Conservation (phyloP, 2,329 filamentous ascomycete genomes). For the Penicillium sp. region DNA sequence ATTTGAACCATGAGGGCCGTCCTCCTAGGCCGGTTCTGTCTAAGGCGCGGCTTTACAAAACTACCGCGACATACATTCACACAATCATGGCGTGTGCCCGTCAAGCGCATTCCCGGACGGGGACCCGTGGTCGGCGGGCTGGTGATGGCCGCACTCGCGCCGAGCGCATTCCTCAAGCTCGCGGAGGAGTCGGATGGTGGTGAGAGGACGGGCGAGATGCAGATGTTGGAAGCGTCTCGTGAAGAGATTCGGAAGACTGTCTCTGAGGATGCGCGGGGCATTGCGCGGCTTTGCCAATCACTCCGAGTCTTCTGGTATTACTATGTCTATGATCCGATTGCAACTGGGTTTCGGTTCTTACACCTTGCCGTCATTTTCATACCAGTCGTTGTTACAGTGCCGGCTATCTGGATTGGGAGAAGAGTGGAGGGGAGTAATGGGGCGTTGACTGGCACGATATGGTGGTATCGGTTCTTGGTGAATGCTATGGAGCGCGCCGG, state of each 20-base stretch:
- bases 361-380: conserved; percentile 88
- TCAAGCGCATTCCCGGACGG: conserved; percentile 22
- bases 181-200: conserved; percentile 52
- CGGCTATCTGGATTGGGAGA: conserved; percentile 75
- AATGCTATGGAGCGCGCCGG: conserved; percentile 88
- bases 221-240: conserved; percentile 82
- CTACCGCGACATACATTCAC: conserved; percentile 34
- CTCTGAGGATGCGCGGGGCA: conserved; percentile 60
- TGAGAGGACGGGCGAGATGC: conserved; percentile 72
- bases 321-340: conserved; percentile 70
- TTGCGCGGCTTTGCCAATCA: conserved; percentile 60
- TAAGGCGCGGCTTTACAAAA: conserved; percentile 43
- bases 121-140: conserved; percentile 31
- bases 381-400: conserved; percentile 79
- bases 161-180: conserved; percentile 61
- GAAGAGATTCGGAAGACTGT: conserved; percentile 73
- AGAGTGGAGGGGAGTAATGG: conserved; percentile 66
- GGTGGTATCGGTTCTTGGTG: conserved; percentile 93
- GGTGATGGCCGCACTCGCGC: conserved; percentile 52
- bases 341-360: conserved; percentile 83
- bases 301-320: conserved; percentile 68
- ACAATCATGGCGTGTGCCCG: conserved; percentile 27
- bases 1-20: conserved; percentile 52
- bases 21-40: conserved; percentile 53
- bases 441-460: conserved; percentile 78